phyloP scores from a whole-genome alignment of 2,329 filamentous ascomycete species.

The Calycina herbarum region DNA sequence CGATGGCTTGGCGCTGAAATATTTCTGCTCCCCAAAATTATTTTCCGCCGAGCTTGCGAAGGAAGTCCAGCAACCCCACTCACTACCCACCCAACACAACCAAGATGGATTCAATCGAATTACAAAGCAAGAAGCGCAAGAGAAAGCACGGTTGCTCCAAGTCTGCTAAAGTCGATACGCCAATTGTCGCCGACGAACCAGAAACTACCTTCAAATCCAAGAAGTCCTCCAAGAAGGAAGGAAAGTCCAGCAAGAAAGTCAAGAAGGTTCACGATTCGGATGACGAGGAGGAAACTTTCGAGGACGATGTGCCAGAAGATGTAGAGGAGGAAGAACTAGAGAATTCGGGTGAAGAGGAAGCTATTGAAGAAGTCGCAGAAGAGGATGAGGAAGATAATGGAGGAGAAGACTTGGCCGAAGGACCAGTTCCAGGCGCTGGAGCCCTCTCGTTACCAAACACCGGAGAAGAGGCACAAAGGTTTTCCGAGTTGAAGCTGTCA shows the following conservation, averaged over 20 bases:
- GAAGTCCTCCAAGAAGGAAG: conserved; percentile 29
- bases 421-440: conserved; percentile 23
- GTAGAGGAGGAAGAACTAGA: conserved; percentile 34
- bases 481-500: conserved; percentile 71
- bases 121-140: conserved; percentile 39
- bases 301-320: conserved; percentile 35
- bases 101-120: conserved; percentile 33
- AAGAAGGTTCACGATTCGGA: conserved; percentile 41
- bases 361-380: conserved; percentile 19
- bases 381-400: conserved; percentile 21
- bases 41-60: conserved; percentile 12
- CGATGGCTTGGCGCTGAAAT: conserved; percentile 17
- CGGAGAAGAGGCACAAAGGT: conserved; percentile 27
- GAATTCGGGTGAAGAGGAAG: conserved; percentile 30
- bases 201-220: conserved; percentile 23
- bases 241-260: conserved; percentile 38
- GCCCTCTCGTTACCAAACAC: conserved; percentile 28
- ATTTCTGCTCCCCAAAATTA: conserved; percentile 19
- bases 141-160: conserved; percentile 36
- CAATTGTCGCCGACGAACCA: conserved; percentile 16
- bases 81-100: neutral
- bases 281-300: conserved; percentile 27
- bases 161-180: conserved; percentile 20
- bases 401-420: conserved; percentile 25
- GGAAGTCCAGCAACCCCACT: conserved; percentile 13